phyloP scores from a whole-genome alignment of 2,329 filamentous ascomycete genomes.

The Zarea fungicola region DNA sequence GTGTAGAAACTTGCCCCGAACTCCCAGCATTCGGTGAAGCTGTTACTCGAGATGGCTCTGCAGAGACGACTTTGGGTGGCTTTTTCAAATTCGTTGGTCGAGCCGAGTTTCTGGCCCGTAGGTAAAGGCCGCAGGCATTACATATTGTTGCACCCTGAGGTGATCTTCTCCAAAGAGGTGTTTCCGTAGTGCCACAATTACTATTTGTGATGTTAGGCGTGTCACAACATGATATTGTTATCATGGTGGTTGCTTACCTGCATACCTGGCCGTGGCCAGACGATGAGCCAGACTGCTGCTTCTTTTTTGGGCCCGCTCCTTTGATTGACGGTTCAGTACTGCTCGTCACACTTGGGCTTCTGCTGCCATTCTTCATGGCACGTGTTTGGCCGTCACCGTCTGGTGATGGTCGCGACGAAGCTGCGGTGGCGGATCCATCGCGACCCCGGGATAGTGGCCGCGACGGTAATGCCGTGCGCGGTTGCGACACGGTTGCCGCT shows the following conservation, averaged over 20 bases:
- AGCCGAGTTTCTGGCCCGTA: constrained; percentile 87
- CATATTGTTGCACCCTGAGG: constrained; percentile 93
- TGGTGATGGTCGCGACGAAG: constrained; percentile 19
- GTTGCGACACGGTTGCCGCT: constrained; percentile 22
- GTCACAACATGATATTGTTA: neutral
- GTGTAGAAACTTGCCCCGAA: constrained; percentile 33
- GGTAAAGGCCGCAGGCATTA: constrained; percentile 93
- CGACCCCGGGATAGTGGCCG: constrained; percentile 30
- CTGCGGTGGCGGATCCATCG: constrained; percentile 16
- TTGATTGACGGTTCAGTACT: constrained; percentile 16
- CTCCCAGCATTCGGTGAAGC: constrained; percentile 33
- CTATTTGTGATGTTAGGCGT: constrained; percentile 39
- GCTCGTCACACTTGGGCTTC: constrained; percentile 23
- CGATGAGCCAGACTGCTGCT: constrained; percentile 6
- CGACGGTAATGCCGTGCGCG: constrained; percentile 33
- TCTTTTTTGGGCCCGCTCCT: constrained; percentile 6
- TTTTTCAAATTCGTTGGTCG: constrained; percentile 88
- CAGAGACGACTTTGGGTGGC: constrained; percentile 48
- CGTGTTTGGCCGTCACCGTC: constrained; percentile 20
- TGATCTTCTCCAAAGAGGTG: constrained; percentile 89
- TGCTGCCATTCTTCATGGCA: constrained; percentile 20
- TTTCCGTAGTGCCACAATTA: constrained; percentile 91
- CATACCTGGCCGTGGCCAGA: constrained; percentile 12
- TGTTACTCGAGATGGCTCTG: constrained; percentile 39
- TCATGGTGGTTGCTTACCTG: constrained; percentile 1